Evolutionary conservation across 1,139 yeast genomes (phyloP), one percentile per base, ranked within the genome.

Genomic region (Debaryomycetaceae sp.): DNA sequence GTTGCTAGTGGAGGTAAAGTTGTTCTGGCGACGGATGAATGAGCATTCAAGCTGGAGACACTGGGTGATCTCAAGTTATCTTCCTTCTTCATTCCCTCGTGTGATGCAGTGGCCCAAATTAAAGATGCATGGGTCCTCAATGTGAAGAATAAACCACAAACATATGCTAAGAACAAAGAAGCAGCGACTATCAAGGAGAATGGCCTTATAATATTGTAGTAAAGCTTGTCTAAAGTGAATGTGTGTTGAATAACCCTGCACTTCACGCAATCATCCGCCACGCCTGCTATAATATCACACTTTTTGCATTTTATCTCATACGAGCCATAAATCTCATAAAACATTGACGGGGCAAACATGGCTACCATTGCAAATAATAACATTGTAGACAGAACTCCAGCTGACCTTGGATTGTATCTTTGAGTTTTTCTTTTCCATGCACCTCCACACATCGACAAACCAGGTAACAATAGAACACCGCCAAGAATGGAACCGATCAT

Each of bases 321-420:
- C 5, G 89, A 80, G 1, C 99, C 99, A 62, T 89, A 91, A 36
- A 93, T 84, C 60, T 89, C 95, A 61, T 89, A 88, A 55, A 95
- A 82, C 37, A 90, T 75, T 0, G 98, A 88, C 2, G 99, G 99
- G 0, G 96, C 89, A 69, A 93, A 84, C 82, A 93, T 91, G 1
- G 88, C 95, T 43, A 90, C 81, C 71, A 89, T 81, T 1, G 98
- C 96, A 69, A 85, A 93, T 43, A 93, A 72, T 44, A 93, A 72
- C 97, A 93, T 89, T 1, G 99, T 95, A 0, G 97, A 89, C 5
- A 96, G 87, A 1, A 93, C 99, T 48, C 99, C 97, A 0, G 99
- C 99, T 46, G 96, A 86, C 39, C 93, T 82, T 0, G 99, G 99
- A 59, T 93, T 93, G 62, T 93, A 93, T 46, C 97, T 69, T 62